Evolutionary conservation across 2,329 filamentous ascomycete species (phyloP).

Genomic region (Akanthomyces uredinophilus): DNA sequence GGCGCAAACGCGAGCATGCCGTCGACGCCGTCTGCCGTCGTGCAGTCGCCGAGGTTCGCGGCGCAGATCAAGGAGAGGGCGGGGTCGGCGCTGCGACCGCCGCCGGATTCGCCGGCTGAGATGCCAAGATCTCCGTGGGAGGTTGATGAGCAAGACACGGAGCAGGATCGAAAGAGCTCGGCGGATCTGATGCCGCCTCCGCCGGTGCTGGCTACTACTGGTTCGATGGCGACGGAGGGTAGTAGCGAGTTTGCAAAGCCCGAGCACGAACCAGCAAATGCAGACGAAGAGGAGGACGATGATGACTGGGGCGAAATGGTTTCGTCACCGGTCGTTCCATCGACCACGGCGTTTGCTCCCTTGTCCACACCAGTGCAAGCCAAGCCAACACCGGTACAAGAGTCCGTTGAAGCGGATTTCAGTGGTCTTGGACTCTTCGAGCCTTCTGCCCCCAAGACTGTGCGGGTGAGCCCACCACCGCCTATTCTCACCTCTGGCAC

Average conservation of each 20-base stretch:
- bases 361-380: background rate
- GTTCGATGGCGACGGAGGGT: background rate
- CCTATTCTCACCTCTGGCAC: background rate
- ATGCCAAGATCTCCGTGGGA: conserved; percentile 13
- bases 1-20: conserved; percentile 17
- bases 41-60: conserved; percentile 4
- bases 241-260: background rate
- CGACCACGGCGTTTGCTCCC: background rate
- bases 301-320: conserved; percentile 61
- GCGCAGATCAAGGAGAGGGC: background rate
- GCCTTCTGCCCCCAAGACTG: background rate
- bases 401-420: background rate
- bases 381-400: background rate
- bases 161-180: conserved; percentile 17
- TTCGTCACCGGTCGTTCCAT: conserved; percentile 24
- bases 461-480: background rate
- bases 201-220: background rate
- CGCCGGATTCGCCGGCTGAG: background rate
- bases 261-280: background rate
- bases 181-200: conserved; percentile 14
- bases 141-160: background rate
- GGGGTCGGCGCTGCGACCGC: background rate
- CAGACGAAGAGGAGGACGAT: conserved; percentile 38
- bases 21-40: background rate
- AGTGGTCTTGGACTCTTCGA: background rate